Evolutionary conservation across 1,284 basidiomycete genomes (phyloP).

Genomic region (Ceratobasidium sp.): DNA sequence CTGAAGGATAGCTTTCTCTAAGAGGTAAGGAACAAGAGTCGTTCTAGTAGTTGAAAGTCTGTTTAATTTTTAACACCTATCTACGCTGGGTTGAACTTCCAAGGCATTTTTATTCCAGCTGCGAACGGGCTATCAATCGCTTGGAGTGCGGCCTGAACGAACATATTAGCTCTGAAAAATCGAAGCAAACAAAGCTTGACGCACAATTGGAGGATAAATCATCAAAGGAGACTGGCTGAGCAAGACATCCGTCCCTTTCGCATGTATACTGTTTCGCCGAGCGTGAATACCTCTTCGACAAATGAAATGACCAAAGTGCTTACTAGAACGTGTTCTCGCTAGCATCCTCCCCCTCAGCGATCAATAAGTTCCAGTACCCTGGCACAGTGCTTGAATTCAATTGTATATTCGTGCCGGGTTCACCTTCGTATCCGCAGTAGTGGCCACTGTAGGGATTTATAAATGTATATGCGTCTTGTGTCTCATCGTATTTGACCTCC

Average conservation of each 20-base stretch:
- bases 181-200: not conserved
- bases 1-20: no score
- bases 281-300: not conserved
- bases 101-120: not conserved
- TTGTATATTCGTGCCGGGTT: not conserved
- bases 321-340: not conserved
- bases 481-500: not conserved
- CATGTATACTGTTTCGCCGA: not conserved
- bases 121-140: not conserved
- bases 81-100: not conserved
- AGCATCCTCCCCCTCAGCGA: not conserved
- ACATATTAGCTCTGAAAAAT: not conserved
- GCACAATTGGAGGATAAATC: not conserved
- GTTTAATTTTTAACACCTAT: not conserved
- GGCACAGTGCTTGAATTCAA: not conserved
- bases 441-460: not conserved
- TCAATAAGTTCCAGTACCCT: not conserved
- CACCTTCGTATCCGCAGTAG: not conserved
- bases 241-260: not conserved
- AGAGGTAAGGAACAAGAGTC: no score
- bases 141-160: not conserved
- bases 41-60: no score
- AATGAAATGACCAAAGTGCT: not conserved
- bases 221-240: slow-evolving; percentile 5
- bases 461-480: not conserved